Conservation (phyloP, 139 green algal species). For the Edaphochlamys debaryana region DNA sequence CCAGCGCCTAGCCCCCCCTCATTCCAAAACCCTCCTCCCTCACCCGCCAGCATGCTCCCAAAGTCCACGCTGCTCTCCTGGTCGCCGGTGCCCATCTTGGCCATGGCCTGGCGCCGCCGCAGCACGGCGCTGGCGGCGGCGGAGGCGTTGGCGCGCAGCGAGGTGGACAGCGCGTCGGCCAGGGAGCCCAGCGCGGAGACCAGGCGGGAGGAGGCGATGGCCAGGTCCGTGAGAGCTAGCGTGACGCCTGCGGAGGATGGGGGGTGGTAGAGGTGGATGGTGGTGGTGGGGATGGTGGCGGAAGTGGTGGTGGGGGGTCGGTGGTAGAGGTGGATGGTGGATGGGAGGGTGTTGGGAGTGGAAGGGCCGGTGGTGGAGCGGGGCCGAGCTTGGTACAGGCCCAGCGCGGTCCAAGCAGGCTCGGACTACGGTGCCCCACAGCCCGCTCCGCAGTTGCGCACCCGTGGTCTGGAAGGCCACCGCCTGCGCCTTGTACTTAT, state of each 20-base stretch:
- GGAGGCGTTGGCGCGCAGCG: neutral
- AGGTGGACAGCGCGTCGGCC: neutral
- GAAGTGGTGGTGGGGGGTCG: too few relatives aligned
- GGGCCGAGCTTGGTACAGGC: too few relatives aligned
- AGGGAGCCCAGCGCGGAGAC: neutral
- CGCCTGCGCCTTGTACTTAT: constrained; percentile 14
- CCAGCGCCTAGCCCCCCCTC: too few relatives aligned
- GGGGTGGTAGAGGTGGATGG: too few relatives aligned
- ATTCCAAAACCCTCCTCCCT: neutral
- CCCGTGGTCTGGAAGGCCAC: constrained; percentile 20
- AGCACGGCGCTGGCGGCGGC: constrained; percentile 6
- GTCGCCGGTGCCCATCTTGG: constrained; percentile 25
- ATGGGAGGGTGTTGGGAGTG: too few relatives aligned
- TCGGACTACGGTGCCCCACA: too few relatives aligned
- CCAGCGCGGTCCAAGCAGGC: too few relatives aligned
- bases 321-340: too few relatives aligned
- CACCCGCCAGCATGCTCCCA: constrained; percentile 11
- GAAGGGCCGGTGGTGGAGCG: too few relatives aligned
- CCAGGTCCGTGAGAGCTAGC: constrained; percentile 32
- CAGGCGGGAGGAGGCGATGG: neutral
- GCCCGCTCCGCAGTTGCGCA: too few relatives aligned
- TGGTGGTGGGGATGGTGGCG: too few relatives aligned
- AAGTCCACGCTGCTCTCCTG: constrained; percentile 44
- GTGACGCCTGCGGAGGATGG: constrained; percentile 3
- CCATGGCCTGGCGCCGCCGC: constrained; percentile 31